Evolutionary conservation across 202 grass and related monocot species (phyloP).

Genomic region (Bolboschoenoplectus hybrid): DNA sequence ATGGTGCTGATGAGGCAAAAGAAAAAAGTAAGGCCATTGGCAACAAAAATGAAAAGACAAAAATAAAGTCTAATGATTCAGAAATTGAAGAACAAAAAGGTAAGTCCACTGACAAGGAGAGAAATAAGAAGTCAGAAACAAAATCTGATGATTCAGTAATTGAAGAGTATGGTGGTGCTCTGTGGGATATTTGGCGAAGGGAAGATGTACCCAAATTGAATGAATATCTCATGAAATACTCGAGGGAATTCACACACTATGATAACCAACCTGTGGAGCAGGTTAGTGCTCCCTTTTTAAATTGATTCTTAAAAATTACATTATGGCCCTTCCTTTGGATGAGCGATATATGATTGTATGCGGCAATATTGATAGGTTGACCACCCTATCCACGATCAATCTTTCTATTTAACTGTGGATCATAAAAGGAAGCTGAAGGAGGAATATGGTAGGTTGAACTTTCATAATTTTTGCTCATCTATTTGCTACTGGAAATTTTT

Average conservation of each 20-base stretch:
- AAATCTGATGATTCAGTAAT: conserved; percentile 15
- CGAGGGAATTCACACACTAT: conserved; percentile 70
- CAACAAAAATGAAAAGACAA: conserved; percentile 21
- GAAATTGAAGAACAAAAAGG: neutral
- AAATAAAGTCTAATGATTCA: conserved; percentile 4
- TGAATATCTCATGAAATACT: conserved; percentile 70
- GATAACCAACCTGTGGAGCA: conserved; percentile 54
- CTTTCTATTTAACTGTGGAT: conserved; percentile 77
- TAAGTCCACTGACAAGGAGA: neutral
- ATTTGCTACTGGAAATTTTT: neutral
- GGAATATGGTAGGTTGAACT: conserved; percentile 68
- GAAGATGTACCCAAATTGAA: conserved; percentile 77
- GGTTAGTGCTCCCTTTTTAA: conserved; percentile 32
- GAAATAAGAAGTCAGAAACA: conserved; percentile 30
- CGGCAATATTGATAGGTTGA: conserved; percentile 54
- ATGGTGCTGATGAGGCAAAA: conserved; percentile 19
- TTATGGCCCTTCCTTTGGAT: neutral
- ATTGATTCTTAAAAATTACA: neutral
- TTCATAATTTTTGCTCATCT: neutral
- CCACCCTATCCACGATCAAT: conserved; percentile 91
- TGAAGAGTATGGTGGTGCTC: conserved; percentile 63
- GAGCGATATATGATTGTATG: neutral
- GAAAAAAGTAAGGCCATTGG: conserved; percentile 17
- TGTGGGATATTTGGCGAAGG: conserved; percentile 93
- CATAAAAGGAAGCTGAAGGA: conserved; percentile 86